A percentile compares a stretch with the other conserved stretches of the same genome.
Evolutionary conservation across 495 filamentous ascomycete genomes (phyloP).

Genomic region (Penicillium macrosclerotiorum): DNA sequence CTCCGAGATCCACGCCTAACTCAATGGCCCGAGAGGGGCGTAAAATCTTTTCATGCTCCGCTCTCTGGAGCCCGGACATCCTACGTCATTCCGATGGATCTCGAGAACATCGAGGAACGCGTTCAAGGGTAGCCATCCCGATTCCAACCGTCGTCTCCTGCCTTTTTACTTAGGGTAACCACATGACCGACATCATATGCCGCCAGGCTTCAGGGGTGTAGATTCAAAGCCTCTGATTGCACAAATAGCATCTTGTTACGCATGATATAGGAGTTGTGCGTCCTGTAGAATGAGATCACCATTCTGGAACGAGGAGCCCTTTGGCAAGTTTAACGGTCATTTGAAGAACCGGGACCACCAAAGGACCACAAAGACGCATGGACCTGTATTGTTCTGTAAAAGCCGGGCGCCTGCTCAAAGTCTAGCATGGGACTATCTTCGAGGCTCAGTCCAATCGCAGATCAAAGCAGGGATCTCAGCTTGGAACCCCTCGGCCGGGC

Average conservation of each 20-base stretch:
- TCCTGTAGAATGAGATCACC: conserved; percentile 26
- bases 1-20: conserved; percentile 8
- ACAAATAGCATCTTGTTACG: conserved; percentile 6
- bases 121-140: too few relatives aligned
- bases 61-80: too few relatives aligned
- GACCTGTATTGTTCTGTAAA: neutral
- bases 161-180: conserved; percentile 11
- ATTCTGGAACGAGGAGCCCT: conserved; percentile 1
- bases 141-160: conserved; percentile 7
- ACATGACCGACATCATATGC: conserved; percentile 32
- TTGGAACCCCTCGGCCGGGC: conserved; percentile 17
- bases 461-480: conserved; percentile 33
- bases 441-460: conserved; percentile 31
- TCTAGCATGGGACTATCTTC: conserved; percentile 18
- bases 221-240: conserved; percentile 14
- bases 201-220: conserved; percentile 22
- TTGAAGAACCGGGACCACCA: conserved; percentile 12
- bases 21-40: too few relatives aligned
- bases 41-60: neutral
- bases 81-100: too few relatives aligned
- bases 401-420: conserved; percentile 23
- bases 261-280: conserved; percentile 5
- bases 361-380: neutral
- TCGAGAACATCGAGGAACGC: too few relatives aligned
- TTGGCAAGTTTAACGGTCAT: conserved; percentile 1